These are phyloP conservation scores for Leccinum incarnatum DNA, from an alignment of 768 basidiomycete genomes.

Conservation along the genomic window DNA sequence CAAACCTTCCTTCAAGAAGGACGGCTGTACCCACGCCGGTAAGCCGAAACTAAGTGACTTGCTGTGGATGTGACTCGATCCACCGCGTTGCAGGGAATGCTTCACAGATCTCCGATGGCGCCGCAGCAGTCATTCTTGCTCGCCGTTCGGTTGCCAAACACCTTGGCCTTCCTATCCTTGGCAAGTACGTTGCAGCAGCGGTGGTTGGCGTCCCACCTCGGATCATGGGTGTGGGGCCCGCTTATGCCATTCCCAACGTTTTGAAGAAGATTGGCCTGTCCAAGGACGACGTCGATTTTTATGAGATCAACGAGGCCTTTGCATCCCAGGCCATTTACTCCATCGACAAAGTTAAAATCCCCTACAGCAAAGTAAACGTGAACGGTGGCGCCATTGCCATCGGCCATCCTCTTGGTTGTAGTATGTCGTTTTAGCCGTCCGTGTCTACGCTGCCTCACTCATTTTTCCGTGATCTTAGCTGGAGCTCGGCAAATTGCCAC, in stretches of 20 bases:
- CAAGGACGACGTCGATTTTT: conserved; percentile 80
- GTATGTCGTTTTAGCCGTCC: conserved; percentile 42
- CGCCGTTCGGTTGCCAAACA: conserved; percentile 77
- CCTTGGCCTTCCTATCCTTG: conserved; percentile 82
- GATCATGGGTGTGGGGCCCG: conserved; percentile 92
- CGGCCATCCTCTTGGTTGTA: conserved; percentile 85
- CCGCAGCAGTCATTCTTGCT: conserved; percentile 83
- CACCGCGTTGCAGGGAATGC: conserved; percentile 55
- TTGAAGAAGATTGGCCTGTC: conserved; percentile 65
- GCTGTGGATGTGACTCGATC: conserved; percentile 2
- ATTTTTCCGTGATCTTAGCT: conserved; percentile 38
- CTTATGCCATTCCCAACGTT: conserved; percentile 77
- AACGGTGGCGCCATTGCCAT: conserved; percentile 88
- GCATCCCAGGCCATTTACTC: conserved; percentile 79
- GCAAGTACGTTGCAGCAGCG: conserved; percentile 74
- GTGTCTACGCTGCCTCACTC: conserved; percentile 4
- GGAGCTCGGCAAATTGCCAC: conserved; percentile 89
- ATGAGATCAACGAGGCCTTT: conserved; percentile 91
- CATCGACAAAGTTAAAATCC: conserved; percentile 65
- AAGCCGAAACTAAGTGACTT: conserved; percentile 11
- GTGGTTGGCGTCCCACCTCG: conserved; percentile 80
- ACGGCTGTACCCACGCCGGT: conserved; percentile 75
- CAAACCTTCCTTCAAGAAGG: conserved; percentile 81
- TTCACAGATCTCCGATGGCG: conserved; percentile 89
- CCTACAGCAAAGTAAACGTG: conserved; percentile 78